These are phyloP conservation scores for Friedmanniomyces endolithicus DNA, from an alignment of 495 filamentous ascomycete genomes.

Conservation along the genomic window DNA sequence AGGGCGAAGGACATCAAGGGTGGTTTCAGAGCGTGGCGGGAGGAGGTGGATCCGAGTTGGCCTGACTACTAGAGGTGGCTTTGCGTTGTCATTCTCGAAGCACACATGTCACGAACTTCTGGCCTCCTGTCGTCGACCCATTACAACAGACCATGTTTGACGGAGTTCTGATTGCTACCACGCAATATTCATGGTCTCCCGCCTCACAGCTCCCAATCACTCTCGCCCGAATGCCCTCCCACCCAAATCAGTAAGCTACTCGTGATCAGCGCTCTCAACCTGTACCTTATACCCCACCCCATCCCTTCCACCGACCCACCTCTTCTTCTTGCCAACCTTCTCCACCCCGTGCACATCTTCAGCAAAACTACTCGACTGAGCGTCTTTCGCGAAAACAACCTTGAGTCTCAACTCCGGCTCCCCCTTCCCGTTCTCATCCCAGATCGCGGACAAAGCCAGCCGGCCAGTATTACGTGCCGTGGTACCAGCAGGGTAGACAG, in stretches of 20 bases:
- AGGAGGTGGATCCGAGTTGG: conserved; percentile 58
- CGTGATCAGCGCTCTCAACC: background rate
- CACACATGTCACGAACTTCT: too few species aligned
- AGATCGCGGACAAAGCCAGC: conserved; percentile 22
- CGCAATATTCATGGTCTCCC: background rate
- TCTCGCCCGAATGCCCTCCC: too few species aligned
- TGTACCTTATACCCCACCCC: conserved; percentile 2
- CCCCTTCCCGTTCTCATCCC: conserved; percentile 22
- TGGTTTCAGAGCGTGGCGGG: conserved; percentile 74
- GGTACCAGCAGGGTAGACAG: conserved; percentile 43
- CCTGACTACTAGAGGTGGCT: conserved; percentile 44
- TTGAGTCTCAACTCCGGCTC: background rate
- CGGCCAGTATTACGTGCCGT: background rate
- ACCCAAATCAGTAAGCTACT: too few species aligned
- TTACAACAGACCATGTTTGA: too few species aligned
- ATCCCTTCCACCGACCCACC: conserved; percentile 1
- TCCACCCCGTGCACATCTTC: background rate
- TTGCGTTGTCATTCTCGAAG: too few species aligned
- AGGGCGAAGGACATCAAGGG: conserved; percentile 68
- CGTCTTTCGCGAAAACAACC: background rate
- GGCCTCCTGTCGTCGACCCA: too few species aligned
- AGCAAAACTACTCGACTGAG: background rate
- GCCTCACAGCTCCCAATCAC: too few species aligned
- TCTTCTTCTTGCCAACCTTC: conserved; percentile 5
- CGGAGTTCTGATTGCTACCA: too few species aligned